Evolutionary conservation across 345 rosid genomes (phyloP).

Genomic region (Erodium maritimum): DNA sequence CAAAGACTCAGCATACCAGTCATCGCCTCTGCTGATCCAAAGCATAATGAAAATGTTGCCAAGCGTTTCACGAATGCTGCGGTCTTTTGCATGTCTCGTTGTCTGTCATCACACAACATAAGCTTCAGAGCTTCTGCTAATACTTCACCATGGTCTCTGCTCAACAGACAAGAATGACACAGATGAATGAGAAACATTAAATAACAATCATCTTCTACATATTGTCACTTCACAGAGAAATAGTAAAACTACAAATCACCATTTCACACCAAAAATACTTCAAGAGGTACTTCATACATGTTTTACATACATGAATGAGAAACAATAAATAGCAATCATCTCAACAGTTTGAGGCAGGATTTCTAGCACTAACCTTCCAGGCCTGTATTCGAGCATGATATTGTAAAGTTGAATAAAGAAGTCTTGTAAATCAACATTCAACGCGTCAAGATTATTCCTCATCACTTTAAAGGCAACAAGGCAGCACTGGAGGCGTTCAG

Average conservation of each 20-base stretch:
- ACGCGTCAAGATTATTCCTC: slow-evolving; percentile 88
- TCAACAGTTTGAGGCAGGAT: neutral
- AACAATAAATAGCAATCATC: neutral
- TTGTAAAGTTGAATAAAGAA: slow-evolving; percentile 87
- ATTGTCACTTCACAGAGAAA: no score
- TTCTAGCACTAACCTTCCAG: slow-evolving; percentile 65
- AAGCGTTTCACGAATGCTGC: slow-evolving; percentile 91
- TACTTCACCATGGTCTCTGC: slow-evolving; percentile 81
- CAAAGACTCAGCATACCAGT: slow-evolving; percentile 39
- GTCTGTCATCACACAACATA: slow-evolving; percentile 89
- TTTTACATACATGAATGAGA: neutral
- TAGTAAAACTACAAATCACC: neutral
- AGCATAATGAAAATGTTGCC: slow-evolving; percentile 71
- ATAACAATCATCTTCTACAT: neutral
- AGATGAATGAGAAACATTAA: neutral
- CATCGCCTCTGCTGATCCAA: slow-evolving; percentile 83
- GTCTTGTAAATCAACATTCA: slow-evolving; percentile 89
- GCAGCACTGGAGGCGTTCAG: slow-evolving; percentile 82
- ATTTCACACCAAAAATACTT: no score
- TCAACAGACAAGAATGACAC: slow-evolving; percentile 3
- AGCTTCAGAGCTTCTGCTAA: slow-evolving; percentile 84
- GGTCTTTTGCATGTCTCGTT: slow-evolving; percentile 95
- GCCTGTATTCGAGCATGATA: slow-evolving; percentile 74
- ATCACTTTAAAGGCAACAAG: slow-evolving; percentile 89
- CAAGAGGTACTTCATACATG: no score